A percentile compares a stretch with the other conserved stretches of the same genome.
Conservation (phyloP, 2,329 filamentous ascomycete genomes). For the Neofusicoccum kwambonambiense region DNA sequence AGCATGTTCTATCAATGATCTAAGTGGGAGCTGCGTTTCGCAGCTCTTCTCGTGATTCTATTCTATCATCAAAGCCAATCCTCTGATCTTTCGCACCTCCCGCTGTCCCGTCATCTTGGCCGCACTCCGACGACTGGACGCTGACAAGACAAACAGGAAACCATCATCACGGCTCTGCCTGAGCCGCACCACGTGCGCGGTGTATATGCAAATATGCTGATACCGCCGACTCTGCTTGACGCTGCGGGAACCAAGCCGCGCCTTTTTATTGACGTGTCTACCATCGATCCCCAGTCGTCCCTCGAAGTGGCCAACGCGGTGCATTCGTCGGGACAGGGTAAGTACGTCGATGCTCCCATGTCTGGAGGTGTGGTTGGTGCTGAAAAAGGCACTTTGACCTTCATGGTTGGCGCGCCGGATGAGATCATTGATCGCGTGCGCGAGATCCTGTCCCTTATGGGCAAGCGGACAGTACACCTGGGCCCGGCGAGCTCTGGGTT, state of each 20-base stretch:
- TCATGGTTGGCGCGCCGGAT: conserved; percentile 80
- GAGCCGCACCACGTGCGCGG: conserved; percentile 52
- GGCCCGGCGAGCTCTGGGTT: conserved; percentile 82
- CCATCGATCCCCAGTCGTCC: conserved; percentile 88
- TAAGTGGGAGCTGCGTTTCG: conserved; percentile 65
- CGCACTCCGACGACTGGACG: conserved; percentile 18
- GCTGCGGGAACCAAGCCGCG: conserved; percentile 57
- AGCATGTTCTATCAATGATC: conserved; percentile 63
- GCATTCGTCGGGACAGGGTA: conserved; percentile 63
- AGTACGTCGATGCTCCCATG: conserved; percentile 94
- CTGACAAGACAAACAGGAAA: conserved; percentile 37
- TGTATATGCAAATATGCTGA: conserved; percentile 66
- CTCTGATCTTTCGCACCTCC: conserved; percentile 14
- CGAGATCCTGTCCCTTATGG: conserved; percentile 76
- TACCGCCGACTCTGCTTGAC: conserved; percentile 53
- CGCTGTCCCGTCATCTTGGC: neutral
- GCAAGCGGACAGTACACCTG: conserved; percentile 80
- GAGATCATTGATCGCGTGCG: conserved; percentile 64
- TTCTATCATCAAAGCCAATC: conserved; percentile 16
- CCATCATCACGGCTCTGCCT: conserved; percentile 55
- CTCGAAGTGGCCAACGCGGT: conserved; percentile 72
- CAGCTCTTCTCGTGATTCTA: conserved; percentile 38
- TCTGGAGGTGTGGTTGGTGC: conserved; percentile 94
- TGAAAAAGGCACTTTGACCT: conserved; percentile 81
- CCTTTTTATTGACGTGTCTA: conserved; percentile 93